Evolutionary conservation across 2,329 filamentous ascomycete genomes (phyloP).

Genomic region (Ilyonectria robusta): DNA sequence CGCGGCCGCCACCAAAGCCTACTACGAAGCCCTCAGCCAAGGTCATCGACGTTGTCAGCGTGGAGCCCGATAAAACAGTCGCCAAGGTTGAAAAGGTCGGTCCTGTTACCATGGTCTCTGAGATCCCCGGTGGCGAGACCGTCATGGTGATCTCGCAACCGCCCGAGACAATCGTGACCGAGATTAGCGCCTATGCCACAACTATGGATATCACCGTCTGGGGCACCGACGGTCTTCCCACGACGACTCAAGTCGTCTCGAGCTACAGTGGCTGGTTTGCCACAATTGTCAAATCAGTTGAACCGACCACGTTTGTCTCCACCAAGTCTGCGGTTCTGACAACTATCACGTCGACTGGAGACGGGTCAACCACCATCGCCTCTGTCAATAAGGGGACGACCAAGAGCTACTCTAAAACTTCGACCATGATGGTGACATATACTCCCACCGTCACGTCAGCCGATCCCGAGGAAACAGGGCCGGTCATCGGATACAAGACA

Average conservation of each 20-base stretch:
- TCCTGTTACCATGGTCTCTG: constrained; percentile 41
- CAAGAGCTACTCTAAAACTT: constrained; percentile 35
- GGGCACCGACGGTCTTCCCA: constrained; percentile 8
- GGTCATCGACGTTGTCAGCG: constrained; percentile 41
- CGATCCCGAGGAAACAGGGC: constrained; percentile 20
- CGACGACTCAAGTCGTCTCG: constrained; percentile 10
- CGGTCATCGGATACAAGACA: constrained; percentile 25
- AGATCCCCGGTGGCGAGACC: constrained; percentile 37
- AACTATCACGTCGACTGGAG: constrained; percentile 39
- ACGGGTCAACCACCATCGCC: constrained; percentile 37
- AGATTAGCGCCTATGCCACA: constrained; percentile 8
- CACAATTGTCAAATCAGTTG: constrained; percentile 32
- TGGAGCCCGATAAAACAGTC: constrained; percentile 40
- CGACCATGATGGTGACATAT: constrained; percentile 18
- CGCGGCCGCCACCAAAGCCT: constrained; percentile 19
- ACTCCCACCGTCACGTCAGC: constrained; percentile 26
- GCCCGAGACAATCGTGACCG: constrained; percentile 3
- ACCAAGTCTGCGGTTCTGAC: constrained; percentile 18
- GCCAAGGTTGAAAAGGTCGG: constrained; percentile 42
- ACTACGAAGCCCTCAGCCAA: constrained; percentile 29
- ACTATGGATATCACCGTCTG: constrained; percentile 8
- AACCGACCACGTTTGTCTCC: constrained; percentile 36
- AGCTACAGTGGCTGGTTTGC: constrained; percentile 17
- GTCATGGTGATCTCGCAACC: constrained; percentile 33
- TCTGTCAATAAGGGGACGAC: constrained; percentile 41